Conservation (phyloP, 164 flowering plant genomes). For the Aristolochia californica region DNA sequence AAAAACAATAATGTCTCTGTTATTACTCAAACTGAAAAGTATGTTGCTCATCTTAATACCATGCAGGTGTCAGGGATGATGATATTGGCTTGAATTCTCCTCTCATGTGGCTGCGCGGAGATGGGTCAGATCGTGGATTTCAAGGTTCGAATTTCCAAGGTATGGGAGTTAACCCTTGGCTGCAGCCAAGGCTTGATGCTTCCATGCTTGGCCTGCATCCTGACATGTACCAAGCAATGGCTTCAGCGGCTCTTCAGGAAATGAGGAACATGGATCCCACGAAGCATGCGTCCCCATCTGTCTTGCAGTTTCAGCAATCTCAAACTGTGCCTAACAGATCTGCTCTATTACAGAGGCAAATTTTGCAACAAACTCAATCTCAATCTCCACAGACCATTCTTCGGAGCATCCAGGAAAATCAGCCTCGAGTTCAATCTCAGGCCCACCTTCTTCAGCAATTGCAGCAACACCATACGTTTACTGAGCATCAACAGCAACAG, state of each 20-base stretch:
- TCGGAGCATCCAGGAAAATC: conserved; percentile 42
- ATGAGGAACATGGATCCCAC: conserved; percentile 57
- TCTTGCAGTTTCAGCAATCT: conserved; percentile 61
- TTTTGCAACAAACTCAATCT: conserved; percentile 52
- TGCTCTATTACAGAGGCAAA: conserved; percentile 48
- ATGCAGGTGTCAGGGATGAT: conserved; percentile 54
- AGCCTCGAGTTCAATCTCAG: conserved; percentile 24
- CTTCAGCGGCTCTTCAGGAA: conserved; percentile 80
- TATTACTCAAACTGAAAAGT: too few relatives aligned
- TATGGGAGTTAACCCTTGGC: conserved; percentile 65
- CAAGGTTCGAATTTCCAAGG: conserved; percentile 79
- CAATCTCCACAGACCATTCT: conserved; percentile 31
- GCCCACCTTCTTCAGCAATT: conserved; percentile 28
- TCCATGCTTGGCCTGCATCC: conserved; percentile 66
- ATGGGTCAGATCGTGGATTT: conserved; percentile 46
- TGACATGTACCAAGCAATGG: conserved; percentile 81
- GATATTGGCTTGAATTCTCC: conserved; percentile 70
- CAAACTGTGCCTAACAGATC: conserved; percentile 34
- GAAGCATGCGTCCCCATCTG: conserved; percentile 38
- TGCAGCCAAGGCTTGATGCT: conserved; percentile 80
- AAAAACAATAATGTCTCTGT: too few relatives aligned
- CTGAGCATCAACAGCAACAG: conserved; percentile 13
- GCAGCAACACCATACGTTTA: conserved; percentile 18
- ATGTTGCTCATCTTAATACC: conserved; percentile 1
- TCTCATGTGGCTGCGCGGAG: conserved; percentile 79